Conservation (phyloP, 2,329 filamentous ascomycete species). For the Neonectria sp. region DNA sequence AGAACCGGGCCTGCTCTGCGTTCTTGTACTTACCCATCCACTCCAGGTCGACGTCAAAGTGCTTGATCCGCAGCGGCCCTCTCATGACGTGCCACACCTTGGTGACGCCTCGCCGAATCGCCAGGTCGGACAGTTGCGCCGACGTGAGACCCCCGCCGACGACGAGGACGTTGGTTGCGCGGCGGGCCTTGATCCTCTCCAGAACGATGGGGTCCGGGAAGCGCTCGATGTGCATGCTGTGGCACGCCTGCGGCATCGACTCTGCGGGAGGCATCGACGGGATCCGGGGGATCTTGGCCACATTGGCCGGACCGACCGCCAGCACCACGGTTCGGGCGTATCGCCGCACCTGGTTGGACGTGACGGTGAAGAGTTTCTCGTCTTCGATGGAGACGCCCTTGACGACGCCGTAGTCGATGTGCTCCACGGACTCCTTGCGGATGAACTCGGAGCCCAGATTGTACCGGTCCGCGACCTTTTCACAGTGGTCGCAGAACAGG, state of each 20-base stretch:
- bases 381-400: conserved; percentile 60
- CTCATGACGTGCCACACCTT: conserved; percentile 82
- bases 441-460: conserved; percentile 64
- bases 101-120: conserved; percentile 73
- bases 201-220: conserved; percentile 70
- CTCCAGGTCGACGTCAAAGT: conserved; percentile 81
- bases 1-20: conserved; percentile 82
- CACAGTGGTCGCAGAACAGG: conserved; percentile 75
- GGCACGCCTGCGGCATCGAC: conserved; percentile 64
- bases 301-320: conserved; percentile 78
- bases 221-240: conserved; percentile 74
- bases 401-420: conserved; percentile 72
- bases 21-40: conserved; percentile 91
- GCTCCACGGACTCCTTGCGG: conserved; percentile 70
- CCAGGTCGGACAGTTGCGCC: conserved; percentile 79
- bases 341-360: conserved; percentile 67
- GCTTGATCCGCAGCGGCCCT: conserved; percentile 73
- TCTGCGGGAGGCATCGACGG: conserved; percentile 50
- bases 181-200: conserved; percentile 64
- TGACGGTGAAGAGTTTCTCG: conserved; percentile 76
- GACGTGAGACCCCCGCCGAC: conserved; percentile 84
- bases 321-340: conserved; percentile 77
- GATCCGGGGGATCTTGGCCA: conserved; percentile 63
- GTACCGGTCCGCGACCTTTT: conserved; percentile 71
- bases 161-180: conserved; percentile 76